phyloP scores from a whole-genome alignment of 306 rosid genomes.

The Clitoria ternatea region DNA sequence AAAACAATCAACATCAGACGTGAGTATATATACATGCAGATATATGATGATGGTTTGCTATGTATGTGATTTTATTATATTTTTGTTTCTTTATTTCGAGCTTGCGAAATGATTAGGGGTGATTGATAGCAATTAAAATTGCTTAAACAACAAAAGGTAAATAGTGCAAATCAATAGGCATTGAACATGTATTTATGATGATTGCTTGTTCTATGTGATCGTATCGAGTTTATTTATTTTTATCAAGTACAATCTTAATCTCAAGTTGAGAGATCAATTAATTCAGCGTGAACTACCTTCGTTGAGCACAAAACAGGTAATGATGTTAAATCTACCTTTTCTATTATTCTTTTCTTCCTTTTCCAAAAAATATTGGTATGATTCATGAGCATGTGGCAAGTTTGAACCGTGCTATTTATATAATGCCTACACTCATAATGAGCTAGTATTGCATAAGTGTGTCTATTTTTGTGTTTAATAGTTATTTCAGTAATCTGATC shows the following conservation, averaged over 20 bases:
- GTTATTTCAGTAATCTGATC: not conserved
- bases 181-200: constrained; percentile 31
- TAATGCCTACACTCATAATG: constrained; percentile 18
- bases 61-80: not conserved
- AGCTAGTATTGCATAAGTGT: not conserved
- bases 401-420: constrained; percentile 1
- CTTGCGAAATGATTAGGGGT: constrained; percentile 31
- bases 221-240: constrained; percentile 1
- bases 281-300: constrained; percentile 20
- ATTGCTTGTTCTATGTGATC: constrained; percentile 20
- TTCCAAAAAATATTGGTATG: constrained; percentile 15
- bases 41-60: constrained; percentile 19
- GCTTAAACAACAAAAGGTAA: not conserved
- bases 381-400: constrained; percentile 28
- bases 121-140: constrained; percentile 11
- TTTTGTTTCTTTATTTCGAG: not conserved
- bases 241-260: constrained; percentile 26
- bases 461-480: not conserved
- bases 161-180: constrained; percentile 19
- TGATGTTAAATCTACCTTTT: constrained; percentile 28
- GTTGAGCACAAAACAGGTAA: constrained; percentile 35
- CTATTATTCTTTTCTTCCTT: not conserved
- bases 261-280: constrained; percentile 31
- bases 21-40: not conserved
- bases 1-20: not conserved